phyloP scores from a whole-genome alignment of 2,329 filamentous ascomycete genomes.

The Diaporthe sp. region DNA sequence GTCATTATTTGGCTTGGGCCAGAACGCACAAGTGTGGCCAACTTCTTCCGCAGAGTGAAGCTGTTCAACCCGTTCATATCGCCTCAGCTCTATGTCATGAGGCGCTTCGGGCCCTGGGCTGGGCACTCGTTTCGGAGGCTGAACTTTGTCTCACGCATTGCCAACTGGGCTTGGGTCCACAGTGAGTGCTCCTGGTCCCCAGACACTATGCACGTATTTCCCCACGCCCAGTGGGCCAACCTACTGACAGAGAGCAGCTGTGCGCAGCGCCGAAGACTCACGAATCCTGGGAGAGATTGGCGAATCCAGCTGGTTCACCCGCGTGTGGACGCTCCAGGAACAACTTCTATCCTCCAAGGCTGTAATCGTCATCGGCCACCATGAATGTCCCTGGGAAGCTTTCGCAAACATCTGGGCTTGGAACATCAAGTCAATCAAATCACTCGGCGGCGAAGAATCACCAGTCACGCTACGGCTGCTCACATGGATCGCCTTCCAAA shows the following conservation, averaged over 20 bases:
- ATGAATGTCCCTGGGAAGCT: slow-evolving; percentile 2
- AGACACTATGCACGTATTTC: too few relatives aligned
- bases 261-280: slow-evolving; percentile 11
- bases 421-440: slow-evolving; percentile 18
- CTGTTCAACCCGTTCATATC: slow-evolving; percentile 22
- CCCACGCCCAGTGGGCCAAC: too few relatives aligned
- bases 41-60: slow-evolving; percentile 24
- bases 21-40: not conserved
- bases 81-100: slow-evolving; percentile 20
- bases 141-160: slow-evolving; percentile 15
- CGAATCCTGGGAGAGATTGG: not conserved
- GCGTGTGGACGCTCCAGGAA: slow-evolving; percentile 18
- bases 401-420: slow-evolving; percentile 12
- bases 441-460: not conserved
- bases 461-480: not conserved
- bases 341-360: slow-evolving; percentile 8
- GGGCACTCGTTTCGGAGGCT: slow-evolving; percentile 2
- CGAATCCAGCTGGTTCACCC: slow-evolving; percentile 9
- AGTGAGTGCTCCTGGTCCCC: not conserved
- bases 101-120: slow-evolving; percentile 7
- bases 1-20: slow-evolving; percentile 9
- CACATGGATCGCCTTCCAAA: slow-evolving; percentile 20
- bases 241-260: not conserved
- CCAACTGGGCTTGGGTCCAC: slow-evolving; percentile 18
- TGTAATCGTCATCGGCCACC: not conserved